Conservation (phyloP, 345 rosid species). For the Atalantia buxifolia region DNA sequence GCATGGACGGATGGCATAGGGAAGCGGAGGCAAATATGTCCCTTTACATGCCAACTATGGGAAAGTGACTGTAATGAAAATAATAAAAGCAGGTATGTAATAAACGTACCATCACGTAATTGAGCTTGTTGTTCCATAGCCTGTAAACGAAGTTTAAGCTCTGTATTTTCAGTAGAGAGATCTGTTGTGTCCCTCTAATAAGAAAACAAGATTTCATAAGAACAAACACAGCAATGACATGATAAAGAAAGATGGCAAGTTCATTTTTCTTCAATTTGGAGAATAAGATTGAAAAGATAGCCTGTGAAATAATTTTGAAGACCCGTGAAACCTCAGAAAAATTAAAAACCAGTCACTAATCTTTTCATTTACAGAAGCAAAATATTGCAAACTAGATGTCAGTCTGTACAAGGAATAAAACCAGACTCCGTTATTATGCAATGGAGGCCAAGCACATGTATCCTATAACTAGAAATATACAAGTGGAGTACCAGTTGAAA, state of each 20-base stretch:
- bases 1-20: neutral
- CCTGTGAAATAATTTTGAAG: neutral
- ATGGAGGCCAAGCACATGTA: neutral
- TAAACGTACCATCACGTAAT: conserved; percentile 67
- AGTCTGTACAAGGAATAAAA: neutral
- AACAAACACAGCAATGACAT: neutral
- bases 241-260: neutral
- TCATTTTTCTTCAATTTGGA: neutral
- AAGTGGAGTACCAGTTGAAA: neutral
- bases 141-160: conserved; percentile 87
- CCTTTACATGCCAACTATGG: neutral
- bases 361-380: neutral
- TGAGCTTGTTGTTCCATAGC: conserved; percentile 93
- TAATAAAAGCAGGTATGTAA: neutral
- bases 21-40: neutral
- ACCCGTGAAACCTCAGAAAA: neutral
- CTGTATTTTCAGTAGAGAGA: conserved; percentile 77
- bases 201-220: conserved; percentile 13
- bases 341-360: neutral
- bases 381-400: neutral
- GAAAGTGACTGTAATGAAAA: neutral
- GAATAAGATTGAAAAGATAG: neutral
- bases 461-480: neutral
- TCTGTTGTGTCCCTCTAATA: conserved; percentile 83
- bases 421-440: neutral